These are phyloP conservation scores for Protomyces inouyei DNA, from an alignment of 1,139 yeast genomes.

Conservation along the genomic window DNA sequence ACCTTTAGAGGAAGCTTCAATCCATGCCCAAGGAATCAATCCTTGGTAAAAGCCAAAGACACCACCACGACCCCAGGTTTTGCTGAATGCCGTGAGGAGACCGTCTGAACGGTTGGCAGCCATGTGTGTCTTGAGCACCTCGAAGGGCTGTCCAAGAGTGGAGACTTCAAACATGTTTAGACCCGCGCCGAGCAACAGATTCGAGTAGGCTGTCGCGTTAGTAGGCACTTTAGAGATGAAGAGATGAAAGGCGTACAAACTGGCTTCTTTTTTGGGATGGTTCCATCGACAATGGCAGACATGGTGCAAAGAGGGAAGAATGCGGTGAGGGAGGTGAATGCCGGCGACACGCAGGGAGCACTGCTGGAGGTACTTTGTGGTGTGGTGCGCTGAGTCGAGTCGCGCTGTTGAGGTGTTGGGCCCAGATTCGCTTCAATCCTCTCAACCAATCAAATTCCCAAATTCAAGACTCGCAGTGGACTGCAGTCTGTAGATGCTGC, in stretches of 20 bases:
- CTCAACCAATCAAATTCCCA: too few relatives aligned
- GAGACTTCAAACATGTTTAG: conserved; percentile 89
- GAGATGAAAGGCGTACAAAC: conserved; percentile 6
- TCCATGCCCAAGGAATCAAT: conserved; percentile 99
- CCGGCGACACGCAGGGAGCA: neutral
- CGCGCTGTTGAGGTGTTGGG: too few relatives aligned
- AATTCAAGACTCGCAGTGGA: too few relatives aligned
- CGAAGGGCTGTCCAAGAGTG: conserved; percentile 93
- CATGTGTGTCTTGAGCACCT: conserved; percentile 91
- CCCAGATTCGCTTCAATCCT: too few relatives aligned
- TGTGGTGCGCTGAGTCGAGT: too few relatives aligned
- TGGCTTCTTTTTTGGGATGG: conserved; percentile 23
- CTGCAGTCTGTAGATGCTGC: too few relatives aligned
- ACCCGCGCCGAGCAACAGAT: conserved; percentile 89
- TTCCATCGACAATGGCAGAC: conserved; percentile 23
- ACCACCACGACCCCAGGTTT: conserved; percentile 94
- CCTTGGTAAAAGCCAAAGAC: conserved; percentile 90
- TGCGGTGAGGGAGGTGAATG: neutral
- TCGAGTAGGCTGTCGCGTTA: conserved; percentile 36
- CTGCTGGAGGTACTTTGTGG: too few relatives aligned
- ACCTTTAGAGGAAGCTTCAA: conserved; percentile 98
- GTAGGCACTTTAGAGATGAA: neutral
- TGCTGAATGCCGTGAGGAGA: conserved; percentile 60
- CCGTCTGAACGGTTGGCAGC: conserved; percentile 84
- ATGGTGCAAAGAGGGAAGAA: neutral